Evolutionary conservation across 345 rosid genomes (phyloP).

Genomic region (Bruguiera gymnorhiza): DNA sequence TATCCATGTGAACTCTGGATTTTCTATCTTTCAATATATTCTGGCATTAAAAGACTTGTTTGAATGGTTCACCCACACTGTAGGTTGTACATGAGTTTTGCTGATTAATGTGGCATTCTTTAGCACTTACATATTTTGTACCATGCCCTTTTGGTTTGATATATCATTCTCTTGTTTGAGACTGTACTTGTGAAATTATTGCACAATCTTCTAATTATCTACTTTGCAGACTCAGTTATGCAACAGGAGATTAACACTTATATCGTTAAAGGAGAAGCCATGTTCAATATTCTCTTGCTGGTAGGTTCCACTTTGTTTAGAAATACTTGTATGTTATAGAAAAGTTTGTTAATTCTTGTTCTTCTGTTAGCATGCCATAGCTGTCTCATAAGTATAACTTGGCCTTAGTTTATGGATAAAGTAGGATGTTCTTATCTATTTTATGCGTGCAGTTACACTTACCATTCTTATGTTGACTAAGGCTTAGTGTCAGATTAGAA

Average conservation of each 20-base stretch:
- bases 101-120: not conserved
- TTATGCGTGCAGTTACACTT: no score
- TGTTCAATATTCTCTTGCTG: slow-evolving; percentile 59
- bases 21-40: not conserved
- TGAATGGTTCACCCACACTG: not conserved
- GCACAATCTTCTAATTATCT: slow-evolving; percentile 12
- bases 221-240: slow-evolving; percentile 68
- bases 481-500: no score
- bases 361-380: no score
- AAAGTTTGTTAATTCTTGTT: not conserved
- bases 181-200: not conserved
- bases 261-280: slow-evolving; percentile 68
- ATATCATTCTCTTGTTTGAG: no score
- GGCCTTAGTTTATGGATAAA: no score
- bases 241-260: slow-evolving; percentile 58
- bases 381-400: no score
- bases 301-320: slow-evolving; percentile 39
- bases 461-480: no score
- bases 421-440: no score
- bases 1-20: not conserved
- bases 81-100: not conserved
- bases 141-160: not conserved
- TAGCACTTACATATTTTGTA: not conserved
- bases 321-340: not conserved
- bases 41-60: not conserved